Conservation (phyloP, 805 yeast species). For the Schwanniomyces polymorphus region DNA sequence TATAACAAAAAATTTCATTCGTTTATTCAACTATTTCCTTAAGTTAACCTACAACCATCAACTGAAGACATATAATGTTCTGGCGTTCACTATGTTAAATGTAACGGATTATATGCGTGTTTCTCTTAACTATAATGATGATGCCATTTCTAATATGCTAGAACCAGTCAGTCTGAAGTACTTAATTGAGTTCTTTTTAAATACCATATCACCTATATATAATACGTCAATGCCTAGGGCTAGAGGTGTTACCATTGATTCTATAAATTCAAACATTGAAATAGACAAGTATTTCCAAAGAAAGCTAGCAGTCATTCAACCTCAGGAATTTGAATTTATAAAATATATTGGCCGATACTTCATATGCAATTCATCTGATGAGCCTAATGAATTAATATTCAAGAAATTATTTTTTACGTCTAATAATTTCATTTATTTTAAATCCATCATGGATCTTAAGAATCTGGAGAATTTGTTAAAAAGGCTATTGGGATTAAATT, state of each 20-base stretch:
- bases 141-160: constrained; percentile 7
- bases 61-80: background rate
- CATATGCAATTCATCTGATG: background rate
- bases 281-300: background rate
- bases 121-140: constrained; percentile 3
- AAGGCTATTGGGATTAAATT: background rate
- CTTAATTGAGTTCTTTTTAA: constrained; percentile 8
- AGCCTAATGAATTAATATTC: constrained; percentile 5
- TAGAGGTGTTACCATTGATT: too few relatives aligned
- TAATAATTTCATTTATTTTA: constrained; percentile 14
- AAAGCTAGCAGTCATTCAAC: constrained; percentile 1
- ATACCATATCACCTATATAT: constrained; percentile 3
- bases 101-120: constrained; percentile 9
- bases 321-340: constrained; percentile 11
- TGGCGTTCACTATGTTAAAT: constrained; percentile 5
- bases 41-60: background rate
- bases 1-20: constrained; percentile 9
- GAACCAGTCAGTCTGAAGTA: constrained; percentile 10
- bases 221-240: background rate
- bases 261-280: too few relatives aligned
- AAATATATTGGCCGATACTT: constrained; percentile 5
- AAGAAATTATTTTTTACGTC: constrained; percentile 7
- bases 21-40: constrained; percentile 5
- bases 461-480: background rate
- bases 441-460: constrained; percentile 3